Evolutionary conservation across 768 basidiomycete genomes (phyloP).

Genomic region (Lyophyllum shimeji): DNA sequence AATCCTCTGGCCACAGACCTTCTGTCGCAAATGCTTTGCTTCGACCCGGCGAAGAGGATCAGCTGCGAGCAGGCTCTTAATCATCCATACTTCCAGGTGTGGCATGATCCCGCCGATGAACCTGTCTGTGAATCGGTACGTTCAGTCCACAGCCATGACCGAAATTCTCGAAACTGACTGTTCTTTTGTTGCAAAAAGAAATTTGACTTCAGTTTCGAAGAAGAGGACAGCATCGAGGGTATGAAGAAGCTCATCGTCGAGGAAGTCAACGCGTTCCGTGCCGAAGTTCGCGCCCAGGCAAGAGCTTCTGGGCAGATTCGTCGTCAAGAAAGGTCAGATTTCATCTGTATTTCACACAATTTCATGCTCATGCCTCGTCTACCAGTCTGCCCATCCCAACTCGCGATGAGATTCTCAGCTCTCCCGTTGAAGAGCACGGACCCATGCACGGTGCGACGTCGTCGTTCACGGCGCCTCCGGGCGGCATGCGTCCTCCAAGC

Average conservation of each 20-base stretch:
- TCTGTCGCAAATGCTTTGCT: slow-evolving; percentile 86
- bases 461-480: slow-evolving; percentile 52
- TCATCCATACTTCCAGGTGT: slow-evolving; percentile 93
- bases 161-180: not conserved
- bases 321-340: slow-evolving; percentile 75
- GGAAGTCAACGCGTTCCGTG: slow-evolving; percentile 87
- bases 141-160: not conserved
- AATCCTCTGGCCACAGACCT: slow-evolving; percentile 95
- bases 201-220: slow-evolving; percentile 97
- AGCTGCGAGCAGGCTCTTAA: slow-evolving; percentile 94
- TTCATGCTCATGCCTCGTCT: slow-evolving; percentile 3
- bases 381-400: slow-evolving; percentile 74
- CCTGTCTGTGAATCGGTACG: slow-evolving; percentile 77
- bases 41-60: slow-evolving; percentile 95
- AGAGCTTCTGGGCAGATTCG: slow-evolving; percentile 71
- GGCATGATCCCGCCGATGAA: slow-evolving; percentile 98
- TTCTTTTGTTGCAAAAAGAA: slow-evolving; percentile 43
- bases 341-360: not conserved
- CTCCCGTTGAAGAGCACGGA: slow-evolving; percentile 67
- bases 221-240: slow-evolving; percentile 94
- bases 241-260: slow-evolving; percentile 96
- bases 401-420: slow-evolving; percentile 79
- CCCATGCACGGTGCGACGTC: slow-evolving; percentile 68
- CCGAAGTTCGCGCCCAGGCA: slow-evolving; percentile 85
- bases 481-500: slow-evolving; percentile 49